phyloP scores from a whole-genome alignment of 2,329 filamentous ascomycete genomes.

The Cladosporium sp. region DNA sequence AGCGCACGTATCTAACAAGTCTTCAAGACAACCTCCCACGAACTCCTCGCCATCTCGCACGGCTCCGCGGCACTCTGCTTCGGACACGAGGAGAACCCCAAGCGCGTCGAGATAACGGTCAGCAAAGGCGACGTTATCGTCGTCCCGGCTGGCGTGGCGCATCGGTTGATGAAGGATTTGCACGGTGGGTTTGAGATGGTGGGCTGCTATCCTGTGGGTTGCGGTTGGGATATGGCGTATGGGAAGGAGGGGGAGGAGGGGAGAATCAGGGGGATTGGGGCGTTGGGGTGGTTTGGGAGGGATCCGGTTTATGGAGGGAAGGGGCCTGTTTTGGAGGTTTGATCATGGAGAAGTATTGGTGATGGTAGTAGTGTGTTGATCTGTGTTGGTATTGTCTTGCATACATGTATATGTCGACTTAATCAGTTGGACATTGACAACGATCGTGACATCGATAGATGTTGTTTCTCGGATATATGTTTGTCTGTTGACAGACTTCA shows the following conservation, averaged over 20 bases:
- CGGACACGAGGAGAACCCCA: conserved; percentile 59
- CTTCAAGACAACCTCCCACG: conserved; percentile 50
- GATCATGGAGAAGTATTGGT: no score
- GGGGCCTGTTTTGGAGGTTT: conserved; percentile 40
- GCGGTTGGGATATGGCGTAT: conserved; percentile 69
- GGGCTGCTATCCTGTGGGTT: conserved; percentile 57
- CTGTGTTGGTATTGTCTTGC: no score
- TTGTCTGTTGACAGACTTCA: no score
- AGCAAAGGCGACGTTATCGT: conserved; percentile 60
- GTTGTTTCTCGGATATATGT: no score
- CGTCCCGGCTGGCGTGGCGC: conserved; percentile 62
- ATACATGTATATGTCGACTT: no score
- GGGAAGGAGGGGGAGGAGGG: conserved; percentile 54
- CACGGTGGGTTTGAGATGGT: conserved; percentile 60
- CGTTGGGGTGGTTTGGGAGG: conserved; percentile 53
- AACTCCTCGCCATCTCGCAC: conserved; percentile 58
- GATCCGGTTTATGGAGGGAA: conserved; percentile 58
- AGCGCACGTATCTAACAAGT: no score
- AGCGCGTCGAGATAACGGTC: conserved; percentile 52
- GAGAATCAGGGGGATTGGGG: conserved; percentile 46
- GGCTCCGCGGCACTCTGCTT: conserved; percentile 62
- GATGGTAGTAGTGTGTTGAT: no score
- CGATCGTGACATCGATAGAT: no score
- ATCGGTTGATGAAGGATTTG: conserved; percentile 57
- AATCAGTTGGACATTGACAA: no score